Conservation (phyloP, 768 basidiomycete species). For the Russula brevipes region DNA sequence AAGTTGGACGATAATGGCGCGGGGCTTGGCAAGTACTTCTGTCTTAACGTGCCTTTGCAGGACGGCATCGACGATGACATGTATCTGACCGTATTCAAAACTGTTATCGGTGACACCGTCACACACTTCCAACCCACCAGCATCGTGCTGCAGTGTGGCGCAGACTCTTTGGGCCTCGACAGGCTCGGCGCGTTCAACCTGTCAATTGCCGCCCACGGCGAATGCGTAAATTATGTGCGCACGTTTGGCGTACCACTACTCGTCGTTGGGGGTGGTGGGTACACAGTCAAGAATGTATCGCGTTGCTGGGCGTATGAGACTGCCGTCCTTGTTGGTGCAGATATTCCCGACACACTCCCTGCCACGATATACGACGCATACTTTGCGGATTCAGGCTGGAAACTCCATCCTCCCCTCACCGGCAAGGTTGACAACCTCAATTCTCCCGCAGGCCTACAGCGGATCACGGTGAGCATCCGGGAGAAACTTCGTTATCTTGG, state of each 20-base stretch:
- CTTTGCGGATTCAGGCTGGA: conserved; percentile 88
- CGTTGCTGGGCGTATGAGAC: conserved; percentile 99
- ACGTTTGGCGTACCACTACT: conserved; percentile 87
- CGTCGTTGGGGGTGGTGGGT: conserved; percentile 92
- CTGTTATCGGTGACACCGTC: conserved; percentile 92
- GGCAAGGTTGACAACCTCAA: conserved; percentile 93
- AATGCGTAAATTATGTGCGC: conserved; percentile 96
- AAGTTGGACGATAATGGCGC: conserved; percentile 90
- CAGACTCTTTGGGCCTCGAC: conserved; percentile 93
- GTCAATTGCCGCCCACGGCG: conserved; percentile 94
- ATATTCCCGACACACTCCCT: conserved; percentile 83
- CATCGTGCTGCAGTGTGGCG: conserved; percentile 96
- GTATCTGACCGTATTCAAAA: conserved; percentile 93
- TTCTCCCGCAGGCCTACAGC: conserved; percentile 72
- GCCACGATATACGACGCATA: conserved; percentile 87
- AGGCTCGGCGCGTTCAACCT: conserved; percentile 96
- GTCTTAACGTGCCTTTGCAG: conserved; percentile 88
- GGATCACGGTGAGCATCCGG: conserved; percentile 78
- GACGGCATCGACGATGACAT: conserved; percentile 98
- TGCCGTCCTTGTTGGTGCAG: conserved; percentile 77
- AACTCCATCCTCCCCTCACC: conserved; percentile 87
- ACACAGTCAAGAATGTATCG: conserved; percentile 94
- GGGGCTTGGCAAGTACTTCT: conserved; percentile 90
- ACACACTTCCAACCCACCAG: conserved; percentile 79
- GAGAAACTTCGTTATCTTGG: conserved; percentile 89